Evolutionary conservation across 306 rosid species (phyloP).

Genomic region (Vigna mungo): DNA sequence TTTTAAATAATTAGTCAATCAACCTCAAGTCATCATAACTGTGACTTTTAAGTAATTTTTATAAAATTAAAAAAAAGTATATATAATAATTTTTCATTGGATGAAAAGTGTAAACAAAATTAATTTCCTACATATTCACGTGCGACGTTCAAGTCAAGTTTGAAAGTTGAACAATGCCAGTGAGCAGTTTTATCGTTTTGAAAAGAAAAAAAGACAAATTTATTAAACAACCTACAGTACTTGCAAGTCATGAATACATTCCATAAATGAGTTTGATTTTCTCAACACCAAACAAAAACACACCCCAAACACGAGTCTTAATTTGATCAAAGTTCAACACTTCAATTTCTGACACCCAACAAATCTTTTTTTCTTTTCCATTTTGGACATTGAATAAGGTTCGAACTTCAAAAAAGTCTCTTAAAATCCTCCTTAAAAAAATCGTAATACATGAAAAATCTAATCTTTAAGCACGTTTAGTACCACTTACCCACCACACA

Average conservation of each 20-base stretch:
- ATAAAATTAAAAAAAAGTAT: too few species aligned
- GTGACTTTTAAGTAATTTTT: too few species aligned
- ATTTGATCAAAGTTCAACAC: neutral
- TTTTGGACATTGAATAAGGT: neutral
- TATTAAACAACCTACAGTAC: too few species aligned
- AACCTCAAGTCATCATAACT: too few species aligned
- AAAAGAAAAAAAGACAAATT: too few species aligned
- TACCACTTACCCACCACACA: neutral
- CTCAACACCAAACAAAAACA: neutral
- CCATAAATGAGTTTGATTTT: neutral
- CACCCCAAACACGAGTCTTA: neutral
- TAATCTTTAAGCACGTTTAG: neutral
- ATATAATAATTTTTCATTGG: too few species aligned
- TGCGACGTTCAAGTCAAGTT: too few species aligned
- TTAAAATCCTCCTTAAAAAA: neutral
- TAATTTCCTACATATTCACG: too few species aligned
- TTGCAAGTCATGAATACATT: neutral
- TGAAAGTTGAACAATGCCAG: too few species aligned
- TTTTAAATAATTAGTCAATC: too few species aligned
- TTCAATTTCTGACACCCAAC: neutral
- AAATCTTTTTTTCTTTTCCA: neutral
- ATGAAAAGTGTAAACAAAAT: too few species aligned
- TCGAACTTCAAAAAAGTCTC: neutral
- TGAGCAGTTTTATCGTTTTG: too few species aligned
- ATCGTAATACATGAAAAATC: neutral